These are phyloP conservation scores for Microdochium nivale DNA, from an alignment of 2,329 filamentous ascomycete species.

Conservation along the genomic window DNA sequence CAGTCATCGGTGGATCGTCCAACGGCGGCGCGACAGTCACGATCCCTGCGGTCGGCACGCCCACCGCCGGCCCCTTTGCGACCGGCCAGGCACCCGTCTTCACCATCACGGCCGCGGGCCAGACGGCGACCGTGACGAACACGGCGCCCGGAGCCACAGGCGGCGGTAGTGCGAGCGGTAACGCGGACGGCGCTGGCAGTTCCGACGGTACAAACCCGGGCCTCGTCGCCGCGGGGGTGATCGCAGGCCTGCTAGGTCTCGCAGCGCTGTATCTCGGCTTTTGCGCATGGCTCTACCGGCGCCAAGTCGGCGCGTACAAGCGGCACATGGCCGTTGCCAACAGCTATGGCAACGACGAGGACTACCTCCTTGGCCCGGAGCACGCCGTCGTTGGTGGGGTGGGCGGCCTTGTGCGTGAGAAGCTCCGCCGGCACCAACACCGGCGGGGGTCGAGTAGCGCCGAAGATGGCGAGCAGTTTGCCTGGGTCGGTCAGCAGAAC, in stretches of 20 bases:
- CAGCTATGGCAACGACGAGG: conserved; percentile 36
- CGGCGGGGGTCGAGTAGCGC: conserved; percentile 1
- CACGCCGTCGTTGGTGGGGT: conserved; percentile 1
- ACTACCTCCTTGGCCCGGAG: conserved; percentile 18
- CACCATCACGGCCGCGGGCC: conserved; percentile 47
- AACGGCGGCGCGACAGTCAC: conserved; percentile 59
- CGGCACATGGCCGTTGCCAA: conserved; percentile 59
- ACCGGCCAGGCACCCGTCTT: conserved; percentile 64
- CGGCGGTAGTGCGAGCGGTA: not conserved
- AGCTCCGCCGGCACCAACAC: conserved; percentile 11
- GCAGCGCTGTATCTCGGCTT: conserved; percentile 59
- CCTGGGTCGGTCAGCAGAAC: conserved; percentile 15
- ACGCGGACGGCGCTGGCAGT: not conserved
- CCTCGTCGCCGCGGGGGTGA: conserved; percentile 38
- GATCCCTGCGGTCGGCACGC: conserved; percentile 49
- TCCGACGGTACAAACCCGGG: conserved; percentile 22
- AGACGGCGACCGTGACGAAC: conserved; percentile 34
- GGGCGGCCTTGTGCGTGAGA: conserved; percentile 11
- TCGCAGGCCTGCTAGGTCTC: conserved; percentile 58
- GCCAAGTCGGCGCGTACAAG: conserved; percentile 62
- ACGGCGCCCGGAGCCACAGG: conserved; percentile 25
- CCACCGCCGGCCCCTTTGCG: conserved; percentile 60
- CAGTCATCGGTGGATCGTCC: conserved; percentile 51
- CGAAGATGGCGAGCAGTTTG: conserved; percentile 11
- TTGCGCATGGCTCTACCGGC: conserved; percentile 65